Evolutionary conservation across 1,139 yeast genomes (phyloP).

Genomic region (Debaryomyces subglobosus): DNA sequence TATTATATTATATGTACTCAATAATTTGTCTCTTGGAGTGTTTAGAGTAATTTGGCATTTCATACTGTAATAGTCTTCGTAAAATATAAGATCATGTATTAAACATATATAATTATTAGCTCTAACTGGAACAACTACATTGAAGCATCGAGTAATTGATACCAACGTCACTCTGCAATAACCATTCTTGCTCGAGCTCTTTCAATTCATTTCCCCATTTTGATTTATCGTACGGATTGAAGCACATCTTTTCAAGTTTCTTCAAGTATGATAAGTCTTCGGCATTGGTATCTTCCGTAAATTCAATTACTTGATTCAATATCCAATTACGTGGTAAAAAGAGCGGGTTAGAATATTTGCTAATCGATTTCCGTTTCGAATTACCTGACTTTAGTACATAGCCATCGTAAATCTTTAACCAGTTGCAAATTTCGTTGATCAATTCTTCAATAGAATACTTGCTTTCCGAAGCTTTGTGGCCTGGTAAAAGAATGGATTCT

Average conservation of each 20-base stretch:
- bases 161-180: constrained; percentile 46
- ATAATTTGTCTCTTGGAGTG: too few relatives aligned
- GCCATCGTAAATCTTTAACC: constrained; percentile 44
- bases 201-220: constrained; percentile 68
- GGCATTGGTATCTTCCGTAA: constrained; percentile 41
- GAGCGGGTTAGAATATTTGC: constrained; percentile 64
- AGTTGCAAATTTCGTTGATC: constrained; percentile 31
- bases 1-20: too few relatives aligned
- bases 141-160: constrained; percentile 58
- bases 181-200: constrained; percentile 61
- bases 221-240: constrained; percentile 58
- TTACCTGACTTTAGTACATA: constrained; percentile 36
- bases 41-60: too few relatives aligned
- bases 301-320: constrained; percentile 75
- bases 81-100: neutral
- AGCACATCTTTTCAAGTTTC: constrained; percentile 63
- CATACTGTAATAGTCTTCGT: too few relatives aligned
- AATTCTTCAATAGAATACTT: constrained; percentile 38
- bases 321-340: constrained; percentile 89
- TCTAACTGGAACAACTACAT: constrained; percentile 66
- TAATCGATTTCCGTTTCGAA: constrained; percentile 37
- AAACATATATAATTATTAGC: neutral
- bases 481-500: constrained; percentile 24
- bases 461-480: constrained; percentile 20
- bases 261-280: constrained; percentile 44